Percentiles rank a stretch among this genome's conserved stretches.
Evolutionary conservation across 2,329 filamentous ascomycete species (phyloP).

Genomic region (Botrytis aclada): DNA sequence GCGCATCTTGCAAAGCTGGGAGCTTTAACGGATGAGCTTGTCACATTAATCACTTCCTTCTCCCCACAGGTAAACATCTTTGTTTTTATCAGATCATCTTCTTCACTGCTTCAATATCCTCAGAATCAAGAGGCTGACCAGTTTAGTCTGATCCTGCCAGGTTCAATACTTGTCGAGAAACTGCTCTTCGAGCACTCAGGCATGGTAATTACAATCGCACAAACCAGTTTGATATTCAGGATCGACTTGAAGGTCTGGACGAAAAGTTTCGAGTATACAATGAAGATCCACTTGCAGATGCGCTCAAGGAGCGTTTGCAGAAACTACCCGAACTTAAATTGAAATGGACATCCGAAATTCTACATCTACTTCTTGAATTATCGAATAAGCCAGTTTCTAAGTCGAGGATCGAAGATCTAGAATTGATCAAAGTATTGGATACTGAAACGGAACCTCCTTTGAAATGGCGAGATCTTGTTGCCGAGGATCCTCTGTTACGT

Average conservation of each 20-base stretch:
- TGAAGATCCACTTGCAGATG: conserved; percentile 75
- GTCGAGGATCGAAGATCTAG: conserved; percentile 62
- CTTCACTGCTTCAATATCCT: not conserved
- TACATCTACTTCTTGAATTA: conserved; percentile 75
- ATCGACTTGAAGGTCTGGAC: conserved; percentile 66
- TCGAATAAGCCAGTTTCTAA: conserved; percentile 76
- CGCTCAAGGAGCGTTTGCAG: conserved; percentile 55
- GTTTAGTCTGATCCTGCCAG: conserved; percentile 35
- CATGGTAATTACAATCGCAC: conserved; percentile 60
- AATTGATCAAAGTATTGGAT: conserved; percentile 48
- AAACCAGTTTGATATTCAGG: conserved; percentile 71
- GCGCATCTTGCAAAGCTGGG: conserved; percentile 65
- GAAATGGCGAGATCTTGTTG: conserved; percentile 76
- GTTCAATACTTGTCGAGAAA: conserved; percentile 49
- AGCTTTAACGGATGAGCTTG: conserved; percentile 66
- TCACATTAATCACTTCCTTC: conserved; percentile 59
- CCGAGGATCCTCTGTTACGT: conserved; percentile 68
- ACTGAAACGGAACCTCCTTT: conserved; percentile 49
- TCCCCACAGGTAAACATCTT: conserved; percentile 48
- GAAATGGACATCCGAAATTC: conserved; percentile 73
- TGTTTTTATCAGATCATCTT: conserved; percentile 15
- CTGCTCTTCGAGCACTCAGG: conserved; percentile 50
- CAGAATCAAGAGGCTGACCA: conserved; percentile 13
- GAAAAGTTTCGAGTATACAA: conserved; percentile 83
- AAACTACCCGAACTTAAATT: conserved; percentile 53